Conservation (phyloP, 495 filamentous ascomycete genomes). For the Tirmania nivea region DNA sequence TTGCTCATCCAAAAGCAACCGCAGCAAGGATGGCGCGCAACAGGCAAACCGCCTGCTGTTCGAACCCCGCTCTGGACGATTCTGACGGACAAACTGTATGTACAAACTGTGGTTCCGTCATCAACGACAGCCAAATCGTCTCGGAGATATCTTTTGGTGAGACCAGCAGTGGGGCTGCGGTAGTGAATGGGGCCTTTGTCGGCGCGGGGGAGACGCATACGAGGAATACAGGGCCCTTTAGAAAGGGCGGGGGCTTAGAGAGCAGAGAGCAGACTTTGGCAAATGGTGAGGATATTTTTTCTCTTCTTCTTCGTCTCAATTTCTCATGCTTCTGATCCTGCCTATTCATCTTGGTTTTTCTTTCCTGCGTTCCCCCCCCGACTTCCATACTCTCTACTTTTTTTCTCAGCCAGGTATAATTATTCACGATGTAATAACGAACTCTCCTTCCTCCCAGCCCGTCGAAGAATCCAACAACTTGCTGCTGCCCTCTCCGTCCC, state of each 20-base stretch:
- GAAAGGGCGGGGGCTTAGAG: slow-evolving; percentile 34
- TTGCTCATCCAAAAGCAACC: too few relatives aligned
- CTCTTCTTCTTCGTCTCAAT: neutral
- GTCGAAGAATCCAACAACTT: slow-evolving; percentile 31
- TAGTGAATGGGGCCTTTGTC: slow-evolving; percentile 77
- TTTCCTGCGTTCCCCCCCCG: too few relatives aligned
- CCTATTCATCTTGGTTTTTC: too few relatives aligned
- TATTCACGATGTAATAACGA: neutral
- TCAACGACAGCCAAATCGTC: slow-evolving; percentile 68
- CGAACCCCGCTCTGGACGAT: neutral
- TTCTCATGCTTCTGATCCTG: neutral
- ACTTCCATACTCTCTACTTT: neutral
- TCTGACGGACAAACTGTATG: slow-evolving; percentile 24
- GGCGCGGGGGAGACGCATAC: slow-evolving; percentile 57
- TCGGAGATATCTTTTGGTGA: slow-evolving; percentile 81
- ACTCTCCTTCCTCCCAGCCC: slow-evolving; percentile 17
- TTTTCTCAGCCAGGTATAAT: neutral
- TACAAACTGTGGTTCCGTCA: slow-evolving; percentile 57
- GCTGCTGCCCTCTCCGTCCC: slow-evolving; percentile 24
- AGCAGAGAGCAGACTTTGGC: slow-evolving; percentile 50
- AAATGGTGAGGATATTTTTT: slow-evolving; percentile 27
- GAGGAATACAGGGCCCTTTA: slow-evolving; percentile 35
- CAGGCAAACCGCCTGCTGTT: neutral
- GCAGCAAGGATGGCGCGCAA: neutral
- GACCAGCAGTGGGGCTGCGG: slow-evolving; percentile 55